Evolutionary conservation across 441 rosid species (phyloP), one percentile per base, ranked within the genome.

Genomic region (Manihot esculenta): DNA sequence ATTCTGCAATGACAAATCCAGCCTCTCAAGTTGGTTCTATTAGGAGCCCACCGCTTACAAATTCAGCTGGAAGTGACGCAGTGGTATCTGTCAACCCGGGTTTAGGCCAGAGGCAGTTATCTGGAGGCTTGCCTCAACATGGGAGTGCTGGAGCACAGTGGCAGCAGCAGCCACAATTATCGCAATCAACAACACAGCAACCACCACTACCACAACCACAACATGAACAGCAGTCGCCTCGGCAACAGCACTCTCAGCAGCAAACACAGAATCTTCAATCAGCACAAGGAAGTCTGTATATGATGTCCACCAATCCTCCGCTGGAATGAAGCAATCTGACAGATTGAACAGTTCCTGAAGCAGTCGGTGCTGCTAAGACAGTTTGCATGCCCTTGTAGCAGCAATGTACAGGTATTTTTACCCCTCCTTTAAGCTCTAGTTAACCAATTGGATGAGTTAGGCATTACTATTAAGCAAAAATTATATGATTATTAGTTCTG

Each of bases 401-500:
- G 84, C 87, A 77, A 73, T 88, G 96, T 88, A 93, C 97, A 90
- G 99, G 95, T 90, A 89, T 35, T 2, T 5, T 2, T 35, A 2
- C 7, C 41, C 41, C n/a, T n/a, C 41, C 41, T 35, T 35, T 6
- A 35, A 35, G 41, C 41, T 64, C 11, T 56, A 57, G 61, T 44
- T 50, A 14, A 55, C 24, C 14, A 35, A 35, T 35, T 18, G 42
- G 20, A 55, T 68, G 11, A n/a, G 9, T 10, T 13, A 18, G 35
- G 50, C n/a, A n/a, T 41, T 63, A 20, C 45, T 17, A 45, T 20
- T 10, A 27, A 49, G 41, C 68, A 10, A 18, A 27, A 47, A 0
- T 3, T 5, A 30, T 4, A 30, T 30, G 3, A 35, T 35, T 54
- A 45, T 18, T 61, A 9, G 47, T 9, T 61, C 41, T 12, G 42